Percentiles rank a stretch among this genome's conserved stretches.
These are phyloP conservation scores for Aspergillus sp. DNA, from an alignment of 2,329 filamentous ascomycete species.

Conservation along the genomic window DNA sequence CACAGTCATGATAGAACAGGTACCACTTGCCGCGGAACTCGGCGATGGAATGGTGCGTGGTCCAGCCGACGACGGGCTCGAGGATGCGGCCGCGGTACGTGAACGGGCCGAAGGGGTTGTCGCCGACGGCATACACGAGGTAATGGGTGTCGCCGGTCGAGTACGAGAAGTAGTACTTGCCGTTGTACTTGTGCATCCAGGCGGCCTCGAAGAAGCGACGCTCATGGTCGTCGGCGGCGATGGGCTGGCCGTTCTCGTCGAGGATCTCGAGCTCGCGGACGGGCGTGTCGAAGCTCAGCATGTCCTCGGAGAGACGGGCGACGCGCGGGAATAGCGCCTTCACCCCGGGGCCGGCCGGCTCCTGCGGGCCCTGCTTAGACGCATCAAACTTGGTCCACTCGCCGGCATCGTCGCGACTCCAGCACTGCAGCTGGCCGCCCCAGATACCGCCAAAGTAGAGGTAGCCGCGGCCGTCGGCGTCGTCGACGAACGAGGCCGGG, in stretches of 20 bases:
- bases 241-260: slow-evolving; percentile 59
- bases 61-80: slow-evolving; percentile 77
- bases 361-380: slow-evolving; percentile 55
- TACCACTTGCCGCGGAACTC: slow-evolving; percentile 72
- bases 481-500: slow-evolving; percentile 72
- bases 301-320: slow-evolving; percentile 62
- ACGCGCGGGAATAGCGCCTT: slow-evolving; percentile 66
- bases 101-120: slow-evolving; percentile 68
- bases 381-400: slow-evolving; percentile 54
- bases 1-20: slow-evolving; percentile 74
- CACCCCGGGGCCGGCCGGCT: slow-evolving; percentile 57
- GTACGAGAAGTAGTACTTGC: slow-evolving; percentile 73
- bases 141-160: slow-evolving; percentile 77
- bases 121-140: slow-evolving; percentile 66
- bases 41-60: slow-evolving; percentile 76
- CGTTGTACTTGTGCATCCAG: slow-evolving; percentile 73
- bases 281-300: slow-evolving; percentile 59
- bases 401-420: slow-evolving; percentile 53
- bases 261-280: slow-evolving; percentile 65
- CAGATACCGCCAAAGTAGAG: slow-evolving; percentile 78
- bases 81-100: slow-evolving; percentile 69
- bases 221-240: slow-evolving; percentile 68
- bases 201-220: slow-evolving; percentile 77
- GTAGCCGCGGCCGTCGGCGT: slow-evolving; percentile 59
- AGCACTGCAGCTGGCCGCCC: slow-evolving; percentile 80